Evolutionary conservation across 2,329 filamentous ascomycete species (phyloP).

Genomic region (Didymella arachidicola): DNA sequence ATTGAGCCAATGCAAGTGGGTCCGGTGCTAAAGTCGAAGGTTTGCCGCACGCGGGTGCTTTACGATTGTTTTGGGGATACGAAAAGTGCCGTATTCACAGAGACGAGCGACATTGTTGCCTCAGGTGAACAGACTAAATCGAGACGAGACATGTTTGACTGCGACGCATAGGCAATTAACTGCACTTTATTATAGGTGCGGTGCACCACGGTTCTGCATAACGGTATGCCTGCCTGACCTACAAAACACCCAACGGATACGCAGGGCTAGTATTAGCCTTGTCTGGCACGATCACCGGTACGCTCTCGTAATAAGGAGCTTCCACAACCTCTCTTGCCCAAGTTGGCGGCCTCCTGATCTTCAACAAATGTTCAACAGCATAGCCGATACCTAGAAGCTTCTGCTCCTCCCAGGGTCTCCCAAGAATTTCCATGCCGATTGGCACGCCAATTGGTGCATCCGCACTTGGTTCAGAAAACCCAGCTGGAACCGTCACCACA

Average conservation of each 20-base stretch:
- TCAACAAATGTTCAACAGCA: conserved; percentile 57
- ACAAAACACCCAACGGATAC: conserved; percentile 60
- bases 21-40: background rate
- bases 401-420: conserved; percentile 63
- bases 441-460: conserved; percentile 66
- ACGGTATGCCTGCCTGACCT: background rate
- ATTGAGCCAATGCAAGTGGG: conserved; percentile 9
- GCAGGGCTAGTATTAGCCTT: conserved; percentile 51
- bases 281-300: conserved; percentile 58
- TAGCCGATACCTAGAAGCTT: conserved; percentile 63
- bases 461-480: conserved; percentile 59
- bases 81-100: conserved; percentile 4
- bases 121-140: background rate
- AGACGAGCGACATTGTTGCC: background rate
- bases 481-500: conserved; percentile 62
- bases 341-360: conserved; percentile 57
- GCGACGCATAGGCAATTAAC: conserved; percentile 4
- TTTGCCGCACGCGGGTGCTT: background rate
- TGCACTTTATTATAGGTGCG: background rate
- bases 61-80: background rate
- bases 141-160: conserved; percentile 3
- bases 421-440: conserved; percentile 70
- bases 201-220: background rate
- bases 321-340: conserved; percentile 56
- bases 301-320: conserved; percentile 50